Evolutionary conservation across 2,329 filamentous ascomycete species (phyloP).

Genomic region (Aspergillus fructus): DNA sequence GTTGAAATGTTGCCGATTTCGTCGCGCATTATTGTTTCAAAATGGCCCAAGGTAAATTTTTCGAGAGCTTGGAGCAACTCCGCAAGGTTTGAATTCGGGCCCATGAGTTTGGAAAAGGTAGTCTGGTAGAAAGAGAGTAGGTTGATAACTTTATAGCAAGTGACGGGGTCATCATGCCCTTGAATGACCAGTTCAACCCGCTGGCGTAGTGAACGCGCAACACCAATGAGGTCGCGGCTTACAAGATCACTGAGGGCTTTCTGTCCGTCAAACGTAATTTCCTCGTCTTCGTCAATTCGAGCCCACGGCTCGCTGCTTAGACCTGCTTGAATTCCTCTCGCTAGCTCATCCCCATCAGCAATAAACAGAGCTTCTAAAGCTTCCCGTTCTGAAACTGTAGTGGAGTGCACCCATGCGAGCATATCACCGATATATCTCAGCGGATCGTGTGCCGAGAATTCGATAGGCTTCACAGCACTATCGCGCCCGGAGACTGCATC

Average conservation of each 20-base stretch:
- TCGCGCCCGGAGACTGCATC: conserved; percentile 63
- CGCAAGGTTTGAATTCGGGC: conserved; percentile 66
- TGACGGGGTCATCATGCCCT: conserved; percentile 83
- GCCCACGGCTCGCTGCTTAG: conserved; percentile 83
- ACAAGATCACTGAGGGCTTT: conserved; percentile 83
- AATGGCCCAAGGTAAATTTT: conserved; percentile 75
- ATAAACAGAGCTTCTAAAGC: conserved; percentile 90
- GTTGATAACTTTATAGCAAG: conserved; percentile 87
- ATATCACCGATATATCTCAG: conserved; percentile 93
- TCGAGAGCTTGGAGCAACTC: conserved; percentile 69
- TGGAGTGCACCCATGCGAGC: conserved; percentile 95
- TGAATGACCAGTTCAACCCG: conserved; percentile 89
- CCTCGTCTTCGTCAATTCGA: conserved; percentile 58
- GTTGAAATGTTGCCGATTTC: conserved; percentile 65
- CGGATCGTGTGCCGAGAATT: conserved; percentile 87
- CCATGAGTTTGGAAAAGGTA: conserved; percentile 80
- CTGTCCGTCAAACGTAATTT: conserved; percentile 69
- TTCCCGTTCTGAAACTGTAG: conserved; percentile 89
- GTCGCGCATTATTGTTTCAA: conserved; percentile 77
- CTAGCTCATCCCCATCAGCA: conserved; percentile 83
- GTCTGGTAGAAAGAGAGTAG: conserved; percentile 83
- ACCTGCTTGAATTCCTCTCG: conserved; percentile 75
- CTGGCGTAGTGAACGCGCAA: conserved; percentile 80
- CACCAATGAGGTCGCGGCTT: conserved; percentile 78
- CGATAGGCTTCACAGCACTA: conserved; percentile 77